Percentiles rank a stretch among this genome's conserved stretches.
Evolutionary conservation across 106 monocot genomes (phyloP).

Genomic region (Allium cepa): DNA sequence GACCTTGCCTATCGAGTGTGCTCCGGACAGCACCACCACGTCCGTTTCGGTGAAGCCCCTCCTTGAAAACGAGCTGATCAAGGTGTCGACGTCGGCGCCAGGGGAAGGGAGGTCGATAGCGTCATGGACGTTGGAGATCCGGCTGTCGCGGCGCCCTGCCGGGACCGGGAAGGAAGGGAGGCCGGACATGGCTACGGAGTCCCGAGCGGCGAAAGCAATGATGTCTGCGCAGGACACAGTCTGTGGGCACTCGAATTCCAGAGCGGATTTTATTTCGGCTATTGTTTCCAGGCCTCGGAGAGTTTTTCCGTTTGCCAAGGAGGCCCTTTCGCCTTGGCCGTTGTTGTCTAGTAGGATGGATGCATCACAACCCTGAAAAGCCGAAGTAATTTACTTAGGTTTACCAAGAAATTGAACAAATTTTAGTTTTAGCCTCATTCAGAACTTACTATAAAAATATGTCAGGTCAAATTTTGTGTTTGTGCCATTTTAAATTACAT

Average conservation of each 20-base stretch:
- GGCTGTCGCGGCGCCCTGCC: conserved; percentile 40
- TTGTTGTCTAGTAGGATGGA: background rate
- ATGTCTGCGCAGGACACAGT: conserved; percentile 51
- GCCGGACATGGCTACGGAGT: conserved; percentile 16
- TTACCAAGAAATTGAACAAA: too few relatives aligned
- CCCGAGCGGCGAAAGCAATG: conserved; percentile 50
- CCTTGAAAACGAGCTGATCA: conserved; percentile 6
- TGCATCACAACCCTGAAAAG: conserved; percentile 7
- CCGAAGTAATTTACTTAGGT: too few relatives aligned
- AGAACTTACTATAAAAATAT: too few relatives aligned
- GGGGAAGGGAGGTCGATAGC: conserved; percentile 20
- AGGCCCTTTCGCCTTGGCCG: conserved; percentile 16
- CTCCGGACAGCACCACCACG: conserved; percentile 38
- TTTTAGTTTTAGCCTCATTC: too few relatives aligned
- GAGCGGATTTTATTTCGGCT: conserved; percentile 14
- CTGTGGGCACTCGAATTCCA: conserved; percentile 22
- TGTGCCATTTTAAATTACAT: too few relatives aligned
- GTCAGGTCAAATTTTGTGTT: too few relatives aligned
- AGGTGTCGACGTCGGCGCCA: background rate
- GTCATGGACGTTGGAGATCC: conserved; percentile 11
- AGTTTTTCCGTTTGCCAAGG: conserved; percentile 10
- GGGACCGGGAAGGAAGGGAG: conserved; percentile 22
- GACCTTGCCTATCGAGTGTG: conserved; percentile 43
- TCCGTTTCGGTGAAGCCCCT: conserved; percentile 31
- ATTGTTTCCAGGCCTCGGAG: conserved; percentile 28